These are phyloP conservation scores for Stagonosporopsis rhizophila DNA, from an alignment of 2,329 filamentous ascomycete species.

Conservation along the genomic window DNA sequence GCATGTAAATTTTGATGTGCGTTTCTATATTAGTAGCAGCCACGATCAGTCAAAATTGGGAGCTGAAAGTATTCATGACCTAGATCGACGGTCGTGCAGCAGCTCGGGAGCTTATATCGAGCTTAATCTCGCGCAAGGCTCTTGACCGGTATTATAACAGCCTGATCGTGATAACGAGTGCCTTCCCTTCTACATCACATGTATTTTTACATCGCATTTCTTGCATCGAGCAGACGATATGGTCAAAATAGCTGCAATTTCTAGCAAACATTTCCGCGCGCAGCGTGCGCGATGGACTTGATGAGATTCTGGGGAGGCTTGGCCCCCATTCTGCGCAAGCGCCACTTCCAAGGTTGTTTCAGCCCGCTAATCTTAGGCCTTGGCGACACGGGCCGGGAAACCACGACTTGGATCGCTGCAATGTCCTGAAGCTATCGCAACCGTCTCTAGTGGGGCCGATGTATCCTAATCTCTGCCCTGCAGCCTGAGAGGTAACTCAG, in stretches of 20 bases:
- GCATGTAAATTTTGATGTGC: constrained; percentile 3
- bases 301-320: not conserved
- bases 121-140: not conserved
- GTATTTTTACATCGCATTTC: not conserved
- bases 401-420: not conserved
- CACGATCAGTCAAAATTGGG: not conserved
- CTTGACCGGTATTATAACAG: not conserved
- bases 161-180: not conserved
- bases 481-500: not conserved
- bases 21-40: not conserved
- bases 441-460: constrained; percentile 6
- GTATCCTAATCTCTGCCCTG: constrained; percentile 8
- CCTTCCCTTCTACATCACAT: not conserved
- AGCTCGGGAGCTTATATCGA: not conserved
- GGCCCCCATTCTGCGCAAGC: not conserved
- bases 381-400: not conserved
- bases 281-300: not conserved
- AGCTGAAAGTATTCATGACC: not conserved
- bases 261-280: not conserved
- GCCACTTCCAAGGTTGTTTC: constrained; percentile 13
- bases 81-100: not conserved
- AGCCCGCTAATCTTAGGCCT: too few species aligned
- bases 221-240: not conserved
- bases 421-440: not conserved
- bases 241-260: not conserved